phyloP scores from a whole-genome alignment of 164 flowering plant genomes.

The Pachysandra terminalis region DNA sequence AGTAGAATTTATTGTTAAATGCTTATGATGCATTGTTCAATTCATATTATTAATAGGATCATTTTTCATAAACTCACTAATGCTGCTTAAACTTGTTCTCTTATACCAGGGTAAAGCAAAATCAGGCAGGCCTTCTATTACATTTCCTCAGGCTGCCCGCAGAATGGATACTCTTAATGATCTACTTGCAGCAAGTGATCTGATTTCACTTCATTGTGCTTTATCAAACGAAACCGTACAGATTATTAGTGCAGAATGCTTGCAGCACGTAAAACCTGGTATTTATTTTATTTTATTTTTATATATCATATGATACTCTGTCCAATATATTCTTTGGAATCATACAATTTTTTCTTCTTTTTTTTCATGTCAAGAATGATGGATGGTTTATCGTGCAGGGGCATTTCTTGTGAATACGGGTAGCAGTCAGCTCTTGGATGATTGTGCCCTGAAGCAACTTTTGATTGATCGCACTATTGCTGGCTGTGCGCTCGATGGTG shows the following conservation, averaged over 20 bases:
- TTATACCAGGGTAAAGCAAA: slow-evolving; percentile 54
- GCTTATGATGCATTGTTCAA: too few species aligned
- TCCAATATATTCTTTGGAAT: background rate
- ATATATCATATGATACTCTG: background rate
- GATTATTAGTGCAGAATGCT: slow-evolving; percentile 86
- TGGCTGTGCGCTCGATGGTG: slow-evolving; percentile 99
- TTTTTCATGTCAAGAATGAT: slow-evolving; percentile 12
- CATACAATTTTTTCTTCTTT: background rate
- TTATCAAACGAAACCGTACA: slow-evolving; percentile 91
- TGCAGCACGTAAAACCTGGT: slow-evolving; percentile 98
- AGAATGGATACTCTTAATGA: slow-evolving; percentile 98
- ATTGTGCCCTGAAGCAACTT: slow-evolving; percentile 96
- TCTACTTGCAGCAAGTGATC: slow-evolving; percentile 96
- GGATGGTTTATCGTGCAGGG: slow-evolving; percentile 41
- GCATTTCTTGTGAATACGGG: slow-evolving; percentile 97
- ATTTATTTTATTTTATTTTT: slow-evolving; percentile 26
- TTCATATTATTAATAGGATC: background rate
- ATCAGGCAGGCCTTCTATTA: slow-evolving; percentile 39
- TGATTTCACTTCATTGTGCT: slow-evolving; percentile 93
- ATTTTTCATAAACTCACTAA: background rate
- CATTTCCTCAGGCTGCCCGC: slow-evolving; percentile 88
- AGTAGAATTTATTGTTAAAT: too few species aligned
- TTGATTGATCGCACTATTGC: slow-evolving; percentile 93
- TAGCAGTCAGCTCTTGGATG: slow-evolving; percentile 94
- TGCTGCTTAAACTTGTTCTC: background rate